phyloP scores from a whole-genome alignment of 495 filamentous ascomycete species.

The Lasiosphaeria hispida region DNA sequence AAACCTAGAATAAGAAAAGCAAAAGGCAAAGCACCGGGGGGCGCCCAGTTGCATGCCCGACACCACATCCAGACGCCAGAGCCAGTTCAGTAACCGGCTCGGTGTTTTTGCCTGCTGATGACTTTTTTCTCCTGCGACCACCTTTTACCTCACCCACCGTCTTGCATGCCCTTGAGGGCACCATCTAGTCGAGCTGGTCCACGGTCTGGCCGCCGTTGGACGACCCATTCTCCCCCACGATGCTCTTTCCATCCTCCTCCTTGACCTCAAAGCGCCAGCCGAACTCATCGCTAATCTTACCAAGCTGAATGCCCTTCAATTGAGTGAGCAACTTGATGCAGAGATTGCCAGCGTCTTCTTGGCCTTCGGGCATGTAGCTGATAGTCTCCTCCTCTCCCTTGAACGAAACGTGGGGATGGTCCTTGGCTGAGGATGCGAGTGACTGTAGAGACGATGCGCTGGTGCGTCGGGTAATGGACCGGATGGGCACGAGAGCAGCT shows the following conservation, averaged over 20 bases:
- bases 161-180: not conserved
- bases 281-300: constrained; percentile 70
- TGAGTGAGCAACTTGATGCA: constrained; percentile 67
- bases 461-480: constrained; percentile 70
- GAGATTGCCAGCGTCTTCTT: constrained; percentile 68
- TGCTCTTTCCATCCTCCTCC: constrained; percentile 45
- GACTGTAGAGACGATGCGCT: constrained; percentile 40
- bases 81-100: no score
- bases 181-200: constrained; percentile 40
- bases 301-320: constrained; percentile 81
- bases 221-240: constrained; percentile 21
- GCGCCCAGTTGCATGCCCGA: no score
- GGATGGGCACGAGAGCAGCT: constrained; percentile 86
- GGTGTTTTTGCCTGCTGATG: no score
- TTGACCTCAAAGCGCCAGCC: constrained; percentile 66
- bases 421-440: constrained; percentile 28
- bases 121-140: no score
- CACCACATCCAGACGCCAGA: no score
- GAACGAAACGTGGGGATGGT: constrained; percentile 33
- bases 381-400: constrained; percentile 58
- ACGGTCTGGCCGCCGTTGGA: constrained; percentile 29
- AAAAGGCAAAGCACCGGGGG: no score
- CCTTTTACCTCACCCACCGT: not conserved
- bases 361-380: constrained; percentile 56
- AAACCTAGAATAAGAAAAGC: no score